phyloP scores from a whole-genome alignment of 2,329 filamentous ascomycete genomes.

The Trematosphaeria pertusa region DNA sequence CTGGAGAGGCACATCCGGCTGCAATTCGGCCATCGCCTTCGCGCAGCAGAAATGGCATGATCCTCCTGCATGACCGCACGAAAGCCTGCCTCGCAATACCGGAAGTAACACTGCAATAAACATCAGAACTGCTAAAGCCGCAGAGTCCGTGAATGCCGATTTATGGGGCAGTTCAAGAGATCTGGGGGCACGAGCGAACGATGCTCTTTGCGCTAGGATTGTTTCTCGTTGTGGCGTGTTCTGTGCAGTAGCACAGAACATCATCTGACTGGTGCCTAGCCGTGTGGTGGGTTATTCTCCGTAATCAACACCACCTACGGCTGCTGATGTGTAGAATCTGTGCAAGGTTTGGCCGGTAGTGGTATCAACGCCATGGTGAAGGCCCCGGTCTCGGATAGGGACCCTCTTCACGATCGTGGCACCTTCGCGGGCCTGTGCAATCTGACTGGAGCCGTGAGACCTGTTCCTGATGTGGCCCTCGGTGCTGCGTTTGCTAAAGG shows the following conservation, averaged over 20 bases:
- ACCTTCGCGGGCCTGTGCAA: conserved; percentile 1
- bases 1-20: no score
- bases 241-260: background rate
- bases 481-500: conserved; percentile 5
- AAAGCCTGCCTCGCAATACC: no score
- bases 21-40: no score
- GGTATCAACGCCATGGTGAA: conserved; percentile 9
- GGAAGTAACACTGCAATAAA: no score
- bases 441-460: conserved; percentile 1
- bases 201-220: conserved; percentile 3
- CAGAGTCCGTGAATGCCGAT: no score
- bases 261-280: background rate
- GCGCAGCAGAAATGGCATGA: no score
- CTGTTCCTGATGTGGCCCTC: background rate
- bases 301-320: background rate
- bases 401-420: conserved; percentile 4
- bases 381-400: conserved; percentile 3
- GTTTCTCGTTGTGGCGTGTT: background rate
- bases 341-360: conserved; percentile 5
- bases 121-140: no score
- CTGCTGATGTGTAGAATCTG: background rate
- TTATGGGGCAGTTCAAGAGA: conserved; percentile 2
- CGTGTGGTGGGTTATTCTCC: background rate
- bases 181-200: background rate
- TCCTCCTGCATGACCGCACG: no score